A percentile compares a stretch with the other conserved stretches of the same genome.
These are phyloP conservation scores for Passalora sequoiae DNA, from an alignment of 2,329 filamentous ascomycete species.

Conservation along the genomic window DNA sequence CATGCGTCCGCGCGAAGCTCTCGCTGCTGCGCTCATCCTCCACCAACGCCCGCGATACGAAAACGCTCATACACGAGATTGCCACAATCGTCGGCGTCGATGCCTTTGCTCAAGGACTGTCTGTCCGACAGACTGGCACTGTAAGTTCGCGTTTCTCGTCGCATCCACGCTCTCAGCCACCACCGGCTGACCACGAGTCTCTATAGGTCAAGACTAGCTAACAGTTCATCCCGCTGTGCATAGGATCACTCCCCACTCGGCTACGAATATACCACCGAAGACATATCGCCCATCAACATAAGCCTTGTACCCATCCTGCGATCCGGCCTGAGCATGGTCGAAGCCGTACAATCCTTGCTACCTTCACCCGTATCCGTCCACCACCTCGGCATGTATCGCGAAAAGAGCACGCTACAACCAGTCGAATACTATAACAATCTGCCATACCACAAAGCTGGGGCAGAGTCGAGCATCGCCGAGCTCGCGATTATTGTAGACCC, in stretches of 20 bases:
- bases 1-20: conserved; percentile 81
- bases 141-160: conserved; percentile 46
- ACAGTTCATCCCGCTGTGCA: conserved; percentile 5
- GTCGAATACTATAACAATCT: conserved; percentile 99
- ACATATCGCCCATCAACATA: conserved; percentile 60
- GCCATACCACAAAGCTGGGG: conserved; percentile 59
- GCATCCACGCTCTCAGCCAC: conserved; percentile 20
- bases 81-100: conserved; percentile 75
- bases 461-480: conserved; percentile 43
- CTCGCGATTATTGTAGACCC: conserved; percentile 86
- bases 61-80: conserved; percentile 79
- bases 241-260: conserved; percentile 76
- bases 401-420: conserved; percentile 77
- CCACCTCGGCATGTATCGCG: conserved; percentile 91
- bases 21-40: conserved; percentile 75
- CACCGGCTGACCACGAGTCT: conserved; percentile 22
- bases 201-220: conserved; percentile 7
- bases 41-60: conserved; percentile 69
- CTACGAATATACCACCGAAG: conserved; percentile 64
- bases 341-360: conserved; percentile 77
- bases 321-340: conserved; percentile 85
- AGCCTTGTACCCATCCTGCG: conserved; percentile 89
- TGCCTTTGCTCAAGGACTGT: conserved; percentile 63
- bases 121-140: conserved; percentile 54
- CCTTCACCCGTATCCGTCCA: conserved; percentile 76